A percentile compares a stretch with the other conserved stretches of the same genome.
These are phyloP conservation scores for Malus orientalis DNA, from an alignment of 306 rosid genomes.

Conservation along the genomic window DNA sequence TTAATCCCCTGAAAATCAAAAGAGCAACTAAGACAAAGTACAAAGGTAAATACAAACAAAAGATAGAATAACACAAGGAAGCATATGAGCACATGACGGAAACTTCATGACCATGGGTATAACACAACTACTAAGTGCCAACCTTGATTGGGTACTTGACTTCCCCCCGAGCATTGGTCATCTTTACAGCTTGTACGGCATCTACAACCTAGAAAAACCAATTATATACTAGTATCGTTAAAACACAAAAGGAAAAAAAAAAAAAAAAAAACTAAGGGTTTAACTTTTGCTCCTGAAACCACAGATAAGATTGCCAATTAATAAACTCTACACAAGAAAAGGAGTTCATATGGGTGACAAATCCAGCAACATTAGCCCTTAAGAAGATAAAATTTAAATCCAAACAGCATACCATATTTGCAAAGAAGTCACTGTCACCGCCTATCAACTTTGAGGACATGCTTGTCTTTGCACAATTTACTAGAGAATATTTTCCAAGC, in stretches of 20 bases:
- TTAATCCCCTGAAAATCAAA: constrained; percentile 63
- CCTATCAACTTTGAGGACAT: constrained; percentile 98
- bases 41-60: not conserved
- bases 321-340: not conserved
- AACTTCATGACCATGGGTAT: not conserved
- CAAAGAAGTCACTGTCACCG: constrained; percentile 90
- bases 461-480: constrained; percentile 96
- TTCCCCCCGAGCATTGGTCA: constrained; percentile 92
- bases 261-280: not conserved
- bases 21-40: not conserved
- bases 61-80: not conserved
- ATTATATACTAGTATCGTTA: not conserved
- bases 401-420: constrained; percentile 56
- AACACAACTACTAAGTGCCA: constrained; percentile 31
- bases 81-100: constrained; percentile 1
- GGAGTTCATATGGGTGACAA: not conserved
- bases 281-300: not conserved
- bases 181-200: constrained; percentile 83
- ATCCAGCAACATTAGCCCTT: not conserved
- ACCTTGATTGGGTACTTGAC: constrained; percentile 95
- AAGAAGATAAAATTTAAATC: not conserved
- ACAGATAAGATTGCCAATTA: not conserved
- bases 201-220: constrained; percentile 70
- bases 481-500: constrained; percentile 79
- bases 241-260: not conserved